Conservation (phyloP, 768 basidiomycete species). For the Leccinellum albellum region DNA sequence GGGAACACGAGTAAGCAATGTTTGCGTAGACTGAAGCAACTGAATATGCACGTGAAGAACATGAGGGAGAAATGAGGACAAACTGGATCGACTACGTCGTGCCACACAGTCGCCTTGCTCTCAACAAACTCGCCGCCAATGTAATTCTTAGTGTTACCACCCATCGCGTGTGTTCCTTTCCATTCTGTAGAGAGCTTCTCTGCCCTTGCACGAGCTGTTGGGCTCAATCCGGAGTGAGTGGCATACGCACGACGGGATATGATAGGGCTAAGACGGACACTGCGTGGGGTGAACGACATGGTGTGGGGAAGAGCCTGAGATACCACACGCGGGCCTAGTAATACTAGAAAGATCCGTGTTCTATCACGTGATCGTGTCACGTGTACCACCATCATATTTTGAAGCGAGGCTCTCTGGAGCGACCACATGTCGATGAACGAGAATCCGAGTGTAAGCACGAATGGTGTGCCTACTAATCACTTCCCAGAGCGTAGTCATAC, state of each 20-base stretch:
- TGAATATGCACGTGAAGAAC: background rate
- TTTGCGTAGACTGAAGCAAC: slow-evolving; percentile 74
- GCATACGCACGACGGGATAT: slow-evolving; percentile 37
- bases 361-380: slow-evolving; percentile 22
- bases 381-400: slow-evolving; percentile 5
- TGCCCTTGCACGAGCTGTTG: slow-evolving; percentile 56
- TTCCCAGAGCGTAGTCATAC: slow-evolving; percentile 11
- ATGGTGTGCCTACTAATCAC: slow-evolving; percentile 14
- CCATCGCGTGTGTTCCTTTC: slow-evolving; percentile 83
- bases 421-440: slow-evolving; percentile 11
- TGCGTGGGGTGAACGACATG: slow-evolving; percentile 23
- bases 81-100: slow-evolving; percentile 88
- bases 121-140: slow-evolving; percentile 88
- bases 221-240: slow-evolving; percentile 48
- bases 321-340: background rate
- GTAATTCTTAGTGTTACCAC: slow-evolving; percentile 88
- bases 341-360: background rate
- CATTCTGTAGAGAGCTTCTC: slow-evolving; percentile 70
- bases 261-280: slow-evolving; percentile 13
- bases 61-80: slow-evolving; percentile 24
- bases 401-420: background rate
- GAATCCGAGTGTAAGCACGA: slow-evolving; percentile 13
- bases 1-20: slow-evolving; percentile 82
- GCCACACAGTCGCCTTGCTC: slow-evolving; percentile 73
- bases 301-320: slow-evolving; percentile 5